These are phyloP conservation scores for Kandelia obovata DNA, from an alignment of 345 rosid genomes.

Conservation along the genomic window DNA sequence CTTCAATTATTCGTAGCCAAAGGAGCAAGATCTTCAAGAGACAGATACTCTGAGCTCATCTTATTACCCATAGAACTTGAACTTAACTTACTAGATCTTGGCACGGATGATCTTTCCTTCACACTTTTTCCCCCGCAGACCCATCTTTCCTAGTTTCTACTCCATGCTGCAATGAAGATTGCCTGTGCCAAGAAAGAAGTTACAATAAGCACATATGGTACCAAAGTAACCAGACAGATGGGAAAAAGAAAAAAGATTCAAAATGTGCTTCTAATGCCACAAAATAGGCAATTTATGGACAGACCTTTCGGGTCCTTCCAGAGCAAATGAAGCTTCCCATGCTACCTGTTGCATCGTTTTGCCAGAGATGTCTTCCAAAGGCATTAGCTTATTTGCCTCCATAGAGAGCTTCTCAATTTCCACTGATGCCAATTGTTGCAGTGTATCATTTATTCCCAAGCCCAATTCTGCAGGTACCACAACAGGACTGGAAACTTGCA, in stretches of 20 bases:
- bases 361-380: conserved; percentile 84
- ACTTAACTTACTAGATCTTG: conserved; percentile 33
- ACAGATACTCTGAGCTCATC: conserved; percentile 61
- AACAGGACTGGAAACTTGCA: conserved; percentile 94
- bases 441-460: conserved; percentile 61
- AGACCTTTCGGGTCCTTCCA: conserved; percentile 60
- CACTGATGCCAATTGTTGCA: conserved; percentile 67
- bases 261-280: neutral
- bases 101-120: conserved; percentile 36
- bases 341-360: conserved; percentile 80
- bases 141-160: conserved; percentile 32
- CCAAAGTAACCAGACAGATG: conserved; percentile 7
- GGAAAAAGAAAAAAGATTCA: neutral
- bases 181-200: conserved; percentile 38
- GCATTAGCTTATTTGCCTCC: too few relatives aligned
- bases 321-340: conserved; percentile 62
- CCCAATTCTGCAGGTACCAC: conserved; percentile 98
- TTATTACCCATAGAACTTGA: conserved; percentile 38
- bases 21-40: conserved; percentile 89
- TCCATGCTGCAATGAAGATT: conserved; percentile 38
- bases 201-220: conserved; percentile 12
- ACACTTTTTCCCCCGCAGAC: conserved; percentile 28
- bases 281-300: conserved; percentile 16
- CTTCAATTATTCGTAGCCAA: conserved; percentile 96
- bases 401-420: conserved; percentile 37